phyloP scores from a whole-genome alignment of 2,329 filamentous ascomycete genomes.

The Fusarium pseudoanthophilum region DNA sequence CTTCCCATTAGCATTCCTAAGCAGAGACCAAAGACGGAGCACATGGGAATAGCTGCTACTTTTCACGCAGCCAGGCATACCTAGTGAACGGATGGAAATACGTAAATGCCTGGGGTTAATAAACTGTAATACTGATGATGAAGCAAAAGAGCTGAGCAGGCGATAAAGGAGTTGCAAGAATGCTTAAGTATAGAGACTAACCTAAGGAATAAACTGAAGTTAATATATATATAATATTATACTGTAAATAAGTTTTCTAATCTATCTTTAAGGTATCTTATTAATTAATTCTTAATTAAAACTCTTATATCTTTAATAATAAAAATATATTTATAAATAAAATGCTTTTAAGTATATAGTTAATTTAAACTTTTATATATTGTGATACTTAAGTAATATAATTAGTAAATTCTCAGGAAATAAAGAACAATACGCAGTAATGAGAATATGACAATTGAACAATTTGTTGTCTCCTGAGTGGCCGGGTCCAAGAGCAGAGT shows the following conservation, averaged over 20 bases:
- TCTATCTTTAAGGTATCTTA: neutral
- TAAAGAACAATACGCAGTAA: neutral
- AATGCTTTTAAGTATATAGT: neutral
- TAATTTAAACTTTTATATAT: neutral
- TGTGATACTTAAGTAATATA: neutral
- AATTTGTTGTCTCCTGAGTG: neutral
- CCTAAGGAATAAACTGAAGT: neutral
- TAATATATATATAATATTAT: neutral
- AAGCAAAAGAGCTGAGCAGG: neutral
- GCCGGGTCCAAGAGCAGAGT: slow-evolving; percentile 4
- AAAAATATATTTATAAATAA: neutral
- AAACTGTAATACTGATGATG: neutral
- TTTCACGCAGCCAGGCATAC: neutral
- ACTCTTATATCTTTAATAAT: neutral
- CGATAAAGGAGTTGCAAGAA: neutral
- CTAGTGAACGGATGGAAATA: neutral
- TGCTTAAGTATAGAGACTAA: neutral
- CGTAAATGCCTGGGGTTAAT: neutral
- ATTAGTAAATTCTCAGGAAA: neutral
- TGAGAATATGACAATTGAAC: neutral
- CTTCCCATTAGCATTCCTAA: neutral
- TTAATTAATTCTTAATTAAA: too few species aligned
- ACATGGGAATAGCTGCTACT: neutral
- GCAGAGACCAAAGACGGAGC: neutral
- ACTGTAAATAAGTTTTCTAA: neutral